These are phyloP conservation scores for Lavandula angustifolia DNA, from an alignment of 257 asterid species.

Conservation along the genomic window DNA sequence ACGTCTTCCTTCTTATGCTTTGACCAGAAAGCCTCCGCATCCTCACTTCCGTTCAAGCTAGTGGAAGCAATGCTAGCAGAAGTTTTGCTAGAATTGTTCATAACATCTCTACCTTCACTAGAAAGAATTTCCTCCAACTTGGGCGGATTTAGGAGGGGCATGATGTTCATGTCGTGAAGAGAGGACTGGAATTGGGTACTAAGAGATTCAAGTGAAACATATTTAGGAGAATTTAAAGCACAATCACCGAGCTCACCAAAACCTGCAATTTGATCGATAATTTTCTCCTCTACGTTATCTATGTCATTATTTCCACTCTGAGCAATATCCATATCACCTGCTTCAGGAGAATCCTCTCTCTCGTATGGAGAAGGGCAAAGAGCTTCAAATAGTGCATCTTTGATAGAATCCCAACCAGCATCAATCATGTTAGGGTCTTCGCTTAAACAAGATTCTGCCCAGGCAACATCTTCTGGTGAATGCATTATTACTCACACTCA, in stretches of 20 bases:
- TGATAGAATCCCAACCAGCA: conserved; percentile 46
- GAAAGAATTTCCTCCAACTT: conserved; percentile 13
- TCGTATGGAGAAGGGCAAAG: conserved; percentile 26
- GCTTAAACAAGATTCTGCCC: conserved; percentile 75
- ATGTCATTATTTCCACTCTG: conserved; percentile 1
- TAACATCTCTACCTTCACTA: conserved; percentile 13
- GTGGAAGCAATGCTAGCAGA: conserved; percentile 26
- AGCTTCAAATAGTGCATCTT: conserved; percentile 42
- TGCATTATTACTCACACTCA: conserved; percentile 26
- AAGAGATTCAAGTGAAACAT: not conserved
- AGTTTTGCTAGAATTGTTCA: conserved; percentile 22
- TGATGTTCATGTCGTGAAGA: not conserved
- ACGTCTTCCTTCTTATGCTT: conserved; percentile 40
- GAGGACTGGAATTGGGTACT: conserved; percentile 2
- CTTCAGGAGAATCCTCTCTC: conserved; percentile 28
- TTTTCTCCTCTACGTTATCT: conserved; percentile 30
- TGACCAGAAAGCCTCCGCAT: conserved; percentile 43
- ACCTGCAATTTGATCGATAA: conserved; percentile 19
- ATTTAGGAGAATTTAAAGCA: not conserved
- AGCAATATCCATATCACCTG: conserved; percentile 25
- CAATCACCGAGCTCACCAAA: conserved; percentile 25
- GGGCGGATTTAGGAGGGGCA: conserved; percentile 8
- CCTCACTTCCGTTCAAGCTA: conserved; percentile 30
- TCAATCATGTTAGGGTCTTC: conserved; percentile 46
- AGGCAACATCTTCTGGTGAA: conserved; percentile 64